Base-by-base conservation (phyloP, 1,284 basidiomycete genomes). In the Inonotus hispidus region DNA sequence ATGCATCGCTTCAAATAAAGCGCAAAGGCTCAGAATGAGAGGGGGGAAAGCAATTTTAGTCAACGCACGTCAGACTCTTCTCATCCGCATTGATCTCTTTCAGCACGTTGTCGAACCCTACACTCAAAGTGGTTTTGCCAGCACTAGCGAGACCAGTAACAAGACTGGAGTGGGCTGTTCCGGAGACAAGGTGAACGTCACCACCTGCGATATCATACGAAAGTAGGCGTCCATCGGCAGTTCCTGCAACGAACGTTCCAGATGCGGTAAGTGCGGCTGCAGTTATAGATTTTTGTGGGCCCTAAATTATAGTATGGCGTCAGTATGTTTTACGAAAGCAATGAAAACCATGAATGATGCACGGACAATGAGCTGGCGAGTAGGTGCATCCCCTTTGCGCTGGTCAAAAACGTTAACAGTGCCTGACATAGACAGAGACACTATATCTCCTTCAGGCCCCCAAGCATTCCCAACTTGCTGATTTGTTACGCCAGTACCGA, bases 401-500 rank as follows among this genome's bases (percentile, higher is more conserved):
- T 84, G 82, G 72, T 98, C 95, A 70, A 96, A 87, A 19, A 97
- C 71, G 69, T 91, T 94, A 58, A 99, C 79, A 59, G 85, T 82
- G 16, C 96, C 95, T 0, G 84, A 85, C 67, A 97, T 78, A 1
- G 93, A 93, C 43, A 98, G 77, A 2, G 94, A 95, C 38, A 95
- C 87, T 59, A 98, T 83, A 59, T 84, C 82, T 53, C 81, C 80
- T 45, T 84, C 81, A 50, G 82, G 83, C 63, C 83, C 88, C 84
- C 90, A 97, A 16, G 87, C 84, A 66, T 92, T 92, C 41, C 96
- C 96, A 53, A 95, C 86, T 77, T 98, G 96, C 70, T 96, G 93
- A 66, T 87, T 74, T 47, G 78, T 74, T 32, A 94, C 74, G 11
- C 84, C 87, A 50, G 82, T 74, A 11, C 92, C 92, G 37, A 94